Base-by-base conservation (phyloP, 139 green algal species). In the Tetradesmus obliquus region DNA sequence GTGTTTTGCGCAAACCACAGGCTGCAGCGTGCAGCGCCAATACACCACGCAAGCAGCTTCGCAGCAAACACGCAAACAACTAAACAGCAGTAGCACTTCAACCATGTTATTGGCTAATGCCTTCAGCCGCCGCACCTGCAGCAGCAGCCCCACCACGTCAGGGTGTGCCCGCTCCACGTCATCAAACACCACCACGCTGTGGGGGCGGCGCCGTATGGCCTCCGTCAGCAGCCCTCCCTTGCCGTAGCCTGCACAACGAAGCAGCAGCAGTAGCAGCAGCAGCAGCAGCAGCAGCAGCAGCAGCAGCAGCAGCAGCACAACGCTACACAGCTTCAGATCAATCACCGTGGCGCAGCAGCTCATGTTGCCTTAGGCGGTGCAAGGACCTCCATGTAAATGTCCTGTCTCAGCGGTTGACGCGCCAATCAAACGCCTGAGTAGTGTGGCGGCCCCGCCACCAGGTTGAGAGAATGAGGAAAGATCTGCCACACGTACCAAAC, bases 111-210 rank as follows among this genome's bases (percentile, higher is more conserved):
- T 72, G 13, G 10, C 1, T 72, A 72, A 72, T 13, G 32, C 32
- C 32, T 57, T 80, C 17, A 4, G 4, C 12, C 5, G 15, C 7
- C 82, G 7, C 22, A 90, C 86, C 86, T 90, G 87, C 62, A 89
- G 76, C 84, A 91, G 79, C 71, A 89, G 80, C 32, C 54, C 93
- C n/a, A 92, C n/a, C 86, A 95, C 94, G 79, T 95, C 94, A 7
- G 87, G 92, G 87, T 95, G 94, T 51, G 94, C 94, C 55, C 87
- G 54, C 54, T 95, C 91, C 22, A 87, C 45, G 22, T 94, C 92
- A 69, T 93, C 83, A 82, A 95, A 82, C 89, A 95, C 80, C 82
- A 95, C 57, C 53, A 95, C 81, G 79, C 90, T 86, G 72, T 93
- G 90, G 0, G 94, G 94, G 5, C 91, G 89, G n/a, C 90, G 82